Evolutionary conservation across 2,329 filamentous ascomycete species (phyloP).

Genomic region (Cryphonectria naterciae): DNA sequence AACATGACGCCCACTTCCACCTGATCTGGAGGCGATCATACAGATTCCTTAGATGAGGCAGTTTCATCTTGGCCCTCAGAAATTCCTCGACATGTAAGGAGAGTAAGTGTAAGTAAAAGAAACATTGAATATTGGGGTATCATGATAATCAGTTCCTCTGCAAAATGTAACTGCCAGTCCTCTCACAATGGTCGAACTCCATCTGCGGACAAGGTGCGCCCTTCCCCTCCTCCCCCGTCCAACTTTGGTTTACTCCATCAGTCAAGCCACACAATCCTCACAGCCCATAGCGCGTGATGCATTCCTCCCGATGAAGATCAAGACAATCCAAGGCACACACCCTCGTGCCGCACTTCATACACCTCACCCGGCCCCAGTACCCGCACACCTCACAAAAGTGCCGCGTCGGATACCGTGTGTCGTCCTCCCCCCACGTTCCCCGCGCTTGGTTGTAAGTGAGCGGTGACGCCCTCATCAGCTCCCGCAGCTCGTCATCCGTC

Average conservation of each 20-base stretch:
- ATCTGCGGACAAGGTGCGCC: background rate
- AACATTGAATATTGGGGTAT: slow-evolving; percentile 15
- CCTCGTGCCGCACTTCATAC: slow-evolving; percentile 76
- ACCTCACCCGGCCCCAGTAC: slow-evolving; percentile 78
- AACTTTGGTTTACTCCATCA: background rate
- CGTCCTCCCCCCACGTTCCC: slow-evolving; percentile 48
- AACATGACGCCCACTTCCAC: background rate
- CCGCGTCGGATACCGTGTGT: slow-evolving; percentile 31
- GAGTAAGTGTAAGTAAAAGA: background rate
- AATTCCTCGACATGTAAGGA: background rate
- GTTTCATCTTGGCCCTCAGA: background rate
- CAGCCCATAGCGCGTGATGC: slow-evolving; percentile 66
- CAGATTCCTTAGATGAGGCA: background rate
- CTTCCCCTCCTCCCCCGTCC: background rate
- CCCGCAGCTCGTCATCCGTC: slow-evolving; percentile 64
- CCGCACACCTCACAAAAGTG: slow-evolving; percentile 80
- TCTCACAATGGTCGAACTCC: background rate
- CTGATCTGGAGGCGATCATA: background rate
- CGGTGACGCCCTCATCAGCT: slow-evolving; percentile 65
- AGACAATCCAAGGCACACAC: slow-evolving; percentile 80
- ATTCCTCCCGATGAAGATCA: slow-evolving; percentile 72
- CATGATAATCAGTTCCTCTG: slow-evolving; percentile 8
- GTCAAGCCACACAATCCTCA: slow-evolving; percentile 31
- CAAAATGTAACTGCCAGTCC: background rate
- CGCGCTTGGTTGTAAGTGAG: slow-evolving; percentile 69